Conservation (phyloP, 2,329 filamentous ascomycete genomes). For the Colletotrichum euphorbiae region DNA sequence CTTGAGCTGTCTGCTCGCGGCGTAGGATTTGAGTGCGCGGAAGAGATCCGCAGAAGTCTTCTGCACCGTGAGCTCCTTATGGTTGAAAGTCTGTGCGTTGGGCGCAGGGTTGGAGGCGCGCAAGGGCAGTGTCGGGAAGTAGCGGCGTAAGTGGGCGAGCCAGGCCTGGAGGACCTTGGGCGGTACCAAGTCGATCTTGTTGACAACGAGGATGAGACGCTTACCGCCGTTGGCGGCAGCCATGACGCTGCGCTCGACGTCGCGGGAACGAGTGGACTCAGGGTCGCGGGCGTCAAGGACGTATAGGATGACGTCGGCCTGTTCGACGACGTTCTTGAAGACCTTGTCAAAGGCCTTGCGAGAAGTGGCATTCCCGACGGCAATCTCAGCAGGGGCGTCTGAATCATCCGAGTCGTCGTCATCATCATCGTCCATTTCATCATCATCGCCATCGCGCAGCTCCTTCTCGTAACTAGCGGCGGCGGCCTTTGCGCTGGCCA, state of each 20-base stretch:
- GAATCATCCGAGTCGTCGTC: slow-evolving; percentile 63
- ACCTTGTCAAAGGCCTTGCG: slow-evolving; percentile 93
- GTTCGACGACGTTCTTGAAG: slow-evolving; percentile 92
- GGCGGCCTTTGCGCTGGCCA: slow-evolving; percentile 84
- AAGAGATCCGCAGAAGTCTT: slow-evolving; percentile 88
- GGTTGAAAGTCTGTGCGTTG: slow-evolving; percentile 92
- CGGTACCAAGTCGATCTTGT: slow-evolving; percentile 95
- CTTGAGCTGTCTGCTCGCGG: slow-evolving; percentile 85
- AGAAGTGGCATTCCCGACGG: slow-evolving; percentile 70
- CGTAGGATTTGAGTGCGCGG: slow-evolving; percentile 89
- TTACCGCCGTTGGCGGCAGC: slow-evolving; percentile 86
- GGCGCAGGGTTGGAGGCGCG: slow-evolving; percentile 84
- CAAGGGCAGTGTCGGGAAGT: slow-evolving; percentile 91
- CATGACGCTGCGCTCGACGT: slow-evolving; percentile 92
- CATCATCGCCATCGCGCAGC: slow-evolving; percentile 68
- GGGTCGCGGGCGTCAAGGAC: slow-evolving; percentile 93
- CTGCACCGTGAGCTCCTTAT: slow-evolving; percentile 88
- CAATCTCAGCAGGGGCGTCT: slow-evolving; percentile 64
- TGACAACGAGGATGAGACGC: slow-evolving; percentile 88
- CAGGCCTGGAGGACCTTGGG: slow-evolving; percentile 84
- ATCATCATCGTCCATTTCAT: slow-evolving; percentile 56
- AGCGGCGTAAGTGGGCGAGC: slow-evolving; percentile 85
- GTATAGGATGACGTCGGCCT: slow-evolving; percentile 91
- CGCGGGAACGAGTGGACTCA: slow-evolving; percentile 88
- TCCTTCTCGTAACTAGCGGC: slow-evolving; percentile 80